Percentiles rank a stretch among this genome's conserved stretches.
Evolutionary conservation across 495 filamentous ascomycete species (phyloP).

Genomic region (Acidiella bohemica): DNA sequence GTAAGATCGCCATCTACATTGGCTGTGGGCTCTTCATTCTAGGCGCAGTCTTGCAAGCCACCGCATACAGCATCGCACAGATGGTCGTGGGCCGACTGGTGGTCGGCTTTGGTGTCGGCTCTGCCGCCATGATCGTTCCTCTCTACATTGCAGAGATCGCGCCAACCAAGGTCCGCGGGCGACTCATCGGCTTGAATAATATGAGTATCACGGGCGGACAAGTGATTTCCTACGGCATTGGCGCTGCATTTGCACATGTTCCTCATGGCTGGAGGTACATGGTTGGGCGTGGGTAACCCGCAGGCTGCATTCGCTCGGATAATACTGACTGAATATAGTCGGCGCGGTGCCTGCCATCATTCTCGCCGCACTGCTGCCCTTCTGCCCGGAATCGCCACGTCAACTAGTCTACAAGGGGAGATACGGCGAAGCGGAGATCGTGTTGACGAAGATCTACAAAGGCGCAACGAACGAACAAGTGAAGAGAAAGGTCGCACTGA

Average conservation of each 20-base stretch:
- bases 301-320: too few species aligned
- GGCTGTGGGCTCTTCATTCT: slow-evolving; percentile 37
- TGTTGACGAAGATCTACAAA: slow-evolving; percentile 32
- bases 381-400: slow-evolving; percentile 42
- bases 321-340: too few species aligned
- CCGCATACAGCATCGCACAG: slow-evolving; percentile 34
- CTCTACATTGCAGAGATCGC: too few species aligned
- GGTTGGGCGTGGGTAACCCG: too few species aligned
- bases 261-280: slow-evolving; percentile 38
- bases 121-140: too few species aligned
- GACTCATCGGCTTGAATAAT: slow-evolving; percentile 43
- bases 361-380: slow-evolving; percentile 31
- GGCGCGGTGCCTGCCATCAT: slow-evolving; percentile 38
- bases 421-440: slow-evolving; percentile 29
- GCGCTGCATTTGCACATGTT: slow-evolving; percentile 38
- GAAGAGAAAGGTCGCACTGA: slow-evolving; percentile 28
- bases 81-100: slow-evolving; percentile 39
- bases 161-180: slow-evolving; percentile 39
- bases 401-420: slow-evolving; percentile 37
- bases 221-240: slow-evolving; percentile 37
- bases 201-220: slow-evolving; percentile 43
- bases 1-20: slow-evolving; percentile 36
- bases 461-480: slow-evolving; percentile 30
- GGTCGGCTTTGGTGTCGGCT: slow-evolving; percentile 40
- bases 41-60: slow-evolving; percentile 35